phyloP scores from a whole-genome alignment of 129 eudicot species.

The Chrysanthemum makinoi region DNA sequence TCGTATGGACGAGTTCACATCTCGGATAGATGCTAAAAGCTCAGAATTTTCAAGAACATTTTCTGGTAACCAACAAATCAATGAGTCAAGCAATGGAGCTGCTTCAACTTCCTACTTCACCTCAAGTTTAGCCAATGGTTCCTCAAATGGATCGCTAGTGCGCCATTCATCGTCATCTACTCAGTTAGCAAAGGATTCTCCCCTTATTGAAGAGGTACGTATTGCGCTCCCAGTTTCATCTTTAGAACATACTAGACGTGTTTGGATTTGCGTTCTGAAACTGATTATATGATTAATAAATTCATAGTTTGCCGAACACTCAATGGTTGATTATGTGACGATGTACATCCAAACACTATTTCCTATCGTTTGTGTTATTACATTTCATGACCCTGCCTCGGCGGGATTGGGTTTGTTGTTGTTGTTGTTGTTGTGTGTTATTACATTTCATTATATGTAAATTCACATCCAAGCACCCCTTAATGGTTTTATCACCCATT shows the following conservation, averaged over 20 bases:
- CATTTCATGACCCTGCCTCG: too few species aligned
- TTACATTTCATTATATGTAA: background rate
- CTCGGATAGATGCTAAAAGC: slow-evolving; percentile 70
- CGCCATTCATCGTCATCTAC: slow-evolving; percentile 56
- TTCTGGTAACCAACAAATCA: slow-evolving; percentile 49
- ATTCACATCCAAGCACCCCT: background rate
- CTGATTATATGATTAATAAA: background rate
- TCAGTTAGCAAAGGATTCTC: slow-evolving; percentile 61
- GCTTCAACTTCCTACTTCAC: slow-evolving; percentile 67
- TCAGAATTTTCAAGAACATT: slow-evolving; percentile 46
- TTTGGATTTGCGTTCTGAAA: background rate
- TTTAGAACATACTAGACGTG: background rate
- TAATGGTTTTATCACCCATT: background rate
- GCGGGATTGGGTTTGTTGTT: too few species aligned
- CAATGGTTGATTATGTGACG: background rate
- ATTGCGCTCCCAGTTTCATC: slow-evolving; percentile 1
- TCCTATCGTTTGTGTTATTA: background rate
- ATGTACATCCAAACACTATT: background rate
- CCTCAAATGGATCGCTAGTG: slow-evolving; percentile 49
- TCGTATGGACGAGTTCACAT: slow-evolving; percentile 86
- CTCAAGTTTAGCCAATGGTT: slow-evolving; percentile 52
- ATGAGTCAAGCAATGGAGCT: slow-evolving; percentile 64
- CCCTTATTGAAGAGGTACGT: slow-evolving; percentile 85
- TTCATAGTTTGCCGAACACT: background rate
- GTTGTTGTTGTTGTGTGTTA: too few species aligned